These are phyloP conservation scores for Hygrophila difformis DNA, from an alignment of 257 asterid genomes.

Conservation along the genomic window DNA sequence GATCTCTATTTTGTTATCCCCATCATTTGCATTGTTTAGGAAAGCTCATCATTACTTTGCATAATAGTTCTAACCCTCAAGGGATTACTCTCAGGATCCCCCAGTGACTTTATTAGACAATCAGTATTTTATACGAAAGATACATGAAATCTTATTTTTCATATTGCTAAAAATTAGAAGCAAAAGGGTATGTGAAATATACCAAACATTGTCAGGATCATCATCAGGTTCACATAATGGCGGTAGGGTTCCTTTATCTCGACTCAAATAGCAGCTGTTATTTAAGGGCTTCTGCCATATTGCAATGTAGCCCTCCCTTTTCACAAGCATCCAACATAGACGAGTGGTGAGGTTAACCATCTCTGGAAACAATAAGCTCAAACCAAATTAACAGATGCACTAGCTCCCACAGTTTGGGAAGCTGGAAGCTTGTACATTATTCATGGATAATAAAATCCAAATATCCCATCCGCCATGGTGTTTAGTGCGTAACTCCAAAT, in stretches of 20 bases:
- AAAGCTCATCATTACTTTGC: background rate
- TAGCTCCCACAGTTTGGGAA: conserved; percentile 9
- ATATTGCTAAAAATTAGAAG: conserved; percentile 1
- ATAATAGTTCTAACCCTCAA: no score
- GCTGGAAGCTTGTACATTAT: background rate
- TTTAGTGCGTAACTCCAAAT: conserved; percentile 10
- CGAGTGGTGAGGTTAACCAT: conserved; percentile 74
- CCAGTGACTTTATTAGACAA: background rate
- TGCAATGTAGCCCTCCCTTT: conserved; percentile 85
- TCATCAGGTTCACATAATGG: conserved; percentile 72
- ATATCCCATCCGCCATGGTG: conserved; percentile 5
- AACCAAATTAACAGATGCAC: conserved; percentile 9
- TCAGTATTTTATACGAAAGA: no score
- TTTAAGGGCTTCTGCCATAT: conserved; percentile 84
- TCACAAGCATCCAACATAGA: conserved; percentile 83
- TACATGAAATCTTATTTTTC: no score
- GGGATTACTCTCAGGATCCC: no score
- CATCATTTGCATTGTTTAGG: no score
- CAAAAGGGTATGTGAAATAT: conserved; percentile 10
- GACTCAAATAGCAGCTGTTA: conserved; percentile 77
- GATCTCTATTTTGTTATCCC: no score
- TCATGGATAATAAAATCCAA: background rate
- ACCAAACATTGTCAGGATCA: conserved; percentile 83
- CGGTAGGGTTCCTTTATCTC: conserved; percentile 54
- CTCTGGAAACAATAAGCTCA: conserved; percentile 28